Conservation (phyloP, 2,329 filamentous ascomycete genomes). For the Xylariaceae sp. region DNA sequence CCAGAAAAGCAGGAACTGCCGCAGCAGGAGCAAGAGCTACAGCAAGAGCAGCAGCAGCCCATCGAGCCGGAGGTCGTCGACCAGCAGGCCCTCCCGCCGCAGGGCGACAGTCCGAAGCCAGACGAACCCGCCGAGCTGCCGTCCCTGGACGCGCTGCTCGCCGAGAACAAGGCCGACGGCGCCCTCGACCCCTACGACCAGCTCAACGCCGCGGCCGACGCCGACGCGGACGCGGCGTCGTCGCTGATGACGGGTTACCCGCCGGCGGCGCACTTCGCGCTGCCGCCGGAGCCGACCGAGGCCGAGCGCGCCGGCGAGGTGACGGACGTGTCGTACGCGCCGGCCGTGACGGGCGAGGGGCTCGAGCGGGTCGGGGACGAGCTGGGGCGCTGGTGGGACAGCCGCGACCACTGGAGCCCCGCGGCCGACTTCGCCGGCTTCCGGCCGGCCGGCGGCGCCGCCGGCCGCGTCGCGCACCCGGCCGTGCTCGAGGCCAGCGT, state of each 20-base stretch:
- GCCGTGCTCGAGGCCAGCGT: conserved; percentile 40
- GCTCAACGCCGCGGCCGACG: no score
- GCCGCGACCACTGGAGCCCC: conserved; percentile 38
- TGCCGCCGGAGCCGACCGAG: conserved; percentile 15
- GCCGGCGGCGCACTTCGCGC: no score
- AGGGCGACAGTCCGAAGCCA: background rate
- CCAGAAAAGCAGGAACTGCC: background rate
- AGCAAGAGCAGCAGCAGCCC: no score
- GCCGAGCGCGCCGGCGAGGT: conserved; percentile 24
- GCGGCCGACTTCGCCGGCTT: conserved; percentile 40
- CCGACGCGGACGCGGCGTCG: background rate
- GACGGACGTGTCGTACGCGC: conserved; percentile 33
- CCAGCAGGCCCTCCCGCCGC: no score
- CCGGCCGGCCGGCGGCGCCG: conserved; percentile 28
- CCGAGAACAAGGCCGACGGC: no score
- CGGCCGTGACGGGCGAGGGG: conserved; percentile 36
- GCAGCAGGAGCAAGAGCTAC: background rate
- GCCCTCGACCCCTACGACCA: no score
- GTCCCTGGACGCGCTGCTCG: no score
- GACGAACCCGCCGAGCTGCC: no score
- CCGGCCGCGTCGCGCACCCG: conserved; percentile 33
- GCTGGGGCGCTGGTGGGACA: conserved; percentile 46
- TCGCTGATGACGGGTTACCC: no score
- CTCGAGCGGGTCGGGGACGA: conserved; percentile 40
- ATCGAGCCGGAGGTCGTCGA: no score